These are phyloP conservation scores for Globisporangium alternatum DNA, from an alignment of 352 stramenopile species.

Conservation along the genomic window DNA sequence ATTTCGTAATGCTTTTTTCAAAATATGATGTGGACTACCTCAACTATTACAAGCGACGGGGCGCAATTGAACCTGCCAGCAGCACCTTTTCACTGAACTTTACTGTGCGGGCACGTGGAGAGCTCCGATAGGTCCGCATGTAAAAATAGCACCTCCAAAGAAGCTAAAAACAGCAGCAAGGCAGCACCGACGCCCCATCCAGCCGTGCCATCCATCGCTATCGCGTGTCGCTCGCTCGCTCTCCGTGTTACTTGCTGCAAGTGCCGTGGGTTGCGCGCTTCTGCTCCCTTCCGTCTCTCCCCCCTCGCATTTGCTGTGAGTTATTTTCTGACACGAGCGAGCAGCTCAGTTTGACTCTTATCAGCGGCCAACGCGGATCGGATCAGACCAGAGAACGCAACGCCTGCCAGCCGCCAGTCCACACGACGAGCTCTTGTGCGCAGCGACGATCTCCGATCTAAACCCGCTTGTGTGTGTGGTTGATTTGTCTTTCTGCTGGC, in stretches of 20 bases:
- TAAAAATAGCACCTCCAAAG: conserved; percentile 4
- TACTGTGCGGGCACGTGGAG: conserved; percentile 8
- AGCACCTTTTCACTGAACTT: neutral
- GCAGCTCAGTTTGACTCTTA: conserved; percentile 9
- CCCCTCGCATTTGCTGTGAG: conserved; percentile 3
- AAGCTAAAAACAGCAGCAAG: conserved; percentile 6
- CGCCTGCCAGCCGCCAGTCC: neutral
- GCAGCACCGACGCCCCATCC: neutral
- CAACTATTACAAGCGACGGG: neutral
- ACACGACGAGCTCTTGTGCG: conserved; percentile 2
- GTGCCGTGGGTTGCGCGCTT: neutral
- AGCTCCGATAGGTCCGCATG: conserved; percentile 10
- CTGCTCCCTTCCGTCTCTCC: neutral
- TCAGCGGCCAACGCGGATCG: conserved; percentile 2
- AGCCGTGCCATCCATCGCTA: conserved; percentile 1
- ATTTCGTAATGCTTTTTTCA: neutral
- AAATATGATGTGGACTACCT: neutral
- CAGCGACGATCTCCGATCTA: neutral
- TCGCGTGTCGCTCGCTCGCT: neutral
- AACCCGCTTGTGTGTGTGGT: conserved; percentile 11
- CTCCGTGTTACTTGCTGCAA: neutral
- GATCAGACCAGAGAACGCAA: conserved; percentile 1
- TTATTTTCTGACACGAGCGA: conserved; percentile 11
- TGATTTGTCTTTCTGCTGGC: conserved; percentile 13
- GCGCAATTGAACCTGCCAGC: neutral